Evolutionary conservation across 108 stramenopile genomes (phyloP).

Genomic region (Cyclotella baltica): DNA sequence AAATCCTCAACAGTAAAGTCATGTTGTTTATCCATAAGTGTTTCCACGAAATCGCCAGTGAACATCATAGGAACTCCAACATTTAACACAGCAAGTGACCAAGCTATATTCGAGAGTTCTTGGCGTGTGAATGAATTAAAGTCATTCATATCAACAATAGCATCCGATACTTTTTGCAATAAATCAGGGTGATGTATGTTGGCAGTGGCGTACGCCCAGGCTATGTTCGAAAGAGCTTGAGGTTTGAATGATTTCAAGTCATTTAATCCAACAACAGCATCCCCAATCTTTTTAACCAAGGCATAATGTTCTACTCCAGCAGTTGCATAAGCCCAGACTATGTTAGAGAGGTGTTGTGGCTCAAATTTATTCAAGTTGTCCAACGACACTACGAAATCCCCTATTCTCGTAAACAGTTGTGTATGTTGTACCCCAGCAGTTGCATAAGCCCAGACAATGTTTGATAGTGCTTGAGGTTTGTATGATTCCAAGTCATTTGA

Average conservation of each 20-base stretch:
- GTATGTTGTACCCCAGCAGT: not conserved
- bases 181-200: not conserved
- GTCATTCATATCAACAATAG: not conserved
- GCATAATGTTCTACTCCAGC: not conserved
- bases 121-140: not conserved
- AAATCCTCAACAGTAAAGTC: not conserved
- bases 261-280: not conserved
- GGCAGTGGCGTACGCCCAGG: slow-evolving; percentile 23
- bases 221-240: slow-evolving; percentile 8
- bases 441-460: too few relatives aligned
- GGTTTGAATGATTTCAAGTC: not conserved
- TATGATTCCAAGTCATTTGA: not conserved
- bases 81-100: slow-evolving; percentile 1
- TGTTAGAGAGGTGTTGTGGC: not conserved
- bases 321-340: slow-evolving; percentile 20
- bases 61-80: slow-evolving; percentile 2
- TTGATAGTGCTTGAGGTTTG: too few relatives aligned
- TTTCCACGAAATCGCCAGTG: not conserved
- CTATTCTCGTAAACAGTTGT: not conserved
- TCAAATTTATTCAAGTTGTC: not conserved
- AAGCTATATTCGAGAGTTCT: not conserved
- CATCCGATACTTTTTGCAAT: not conserved
- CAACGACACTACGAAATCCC: not conserved
- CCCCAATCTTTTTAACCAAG: not conserved
- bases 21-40: not conserved